phyloP scores from a whole-genome alignment of 2,329 filamentous ascomycete genomes.

The Cordyceps pruinosa region DNA sequence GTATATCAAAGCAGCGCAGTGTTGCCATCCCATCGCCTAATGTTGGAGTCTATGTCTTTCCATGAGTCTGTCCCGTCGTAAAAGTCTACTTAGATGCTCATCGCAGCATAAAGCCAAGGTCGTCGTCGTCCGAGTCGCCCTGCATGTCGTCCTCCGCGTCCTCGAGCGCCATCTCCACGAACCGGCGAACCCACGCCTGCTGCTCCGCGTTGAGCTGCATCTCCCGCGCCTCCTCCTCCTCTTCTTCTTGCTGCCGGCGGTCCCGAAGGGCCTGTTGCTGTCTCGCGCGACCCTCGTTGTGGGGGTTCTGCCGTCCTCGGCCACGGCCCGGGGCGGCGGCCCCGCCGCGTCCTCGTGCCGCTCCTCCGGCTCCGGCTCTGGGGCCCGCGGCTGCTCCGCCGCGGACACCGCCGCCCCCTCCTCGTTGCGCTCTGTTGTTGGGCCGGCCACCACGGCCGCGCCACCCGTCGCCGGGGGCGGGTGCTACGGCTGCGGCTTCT shows the following conservation, averaged over 20 bases:
- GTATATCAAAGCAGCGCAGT: not conserved
- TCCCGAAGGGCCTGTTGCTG: slow-evolving; percentile 17
- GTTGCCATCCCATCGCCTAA: not conserved
- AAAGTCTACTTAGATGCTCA: not conserved
- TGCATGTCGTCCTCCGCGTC: slow-evolving; percentile 46
- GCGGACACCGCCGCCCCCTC: not conserved
- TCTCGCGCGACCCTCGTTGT: not conserved
- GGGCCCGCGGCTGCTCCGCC: slow-evolving; percentile 9
- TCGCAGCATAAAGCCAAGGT: slow-evolving; percentile 16
- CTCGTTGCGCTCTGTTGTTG: slow-evolving; percentile 15
- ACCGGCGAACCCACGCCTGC: slow-evolving; percentile 46
- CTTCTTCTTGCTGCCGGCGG: slow-evolving; percentile 7
- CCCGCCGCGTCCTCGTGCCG: not conserved
- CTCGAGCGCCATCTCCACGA: slow-evolving; percentile 46
- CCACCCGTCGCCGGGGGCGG: slow-evolving; percentile 19
- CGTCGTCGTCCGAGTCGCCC: slow-evolving; percentile 33
- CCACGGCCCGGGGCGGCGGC: not conserved
- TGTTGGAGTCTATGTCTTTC: not conserved
- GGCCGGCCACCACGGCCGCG: slow-evolving; percentile 23
- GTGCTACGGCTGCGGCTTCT: slow-evolving; percentile 18
- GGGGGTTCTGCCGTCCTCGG: not conserved
- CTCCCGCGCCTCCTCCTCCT: not conserved
- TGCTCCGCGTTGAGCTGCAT: slow-evolving; percentile 38
- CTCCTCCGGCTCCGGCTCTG: not conserved
- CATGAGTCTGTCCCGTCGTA: not conserved